These are phyloP conservation scores for Scorias spongiosa DNA, from an alignment of 2,329 filamentous ascomycete species.

Conservation along the genomic window DNA sequence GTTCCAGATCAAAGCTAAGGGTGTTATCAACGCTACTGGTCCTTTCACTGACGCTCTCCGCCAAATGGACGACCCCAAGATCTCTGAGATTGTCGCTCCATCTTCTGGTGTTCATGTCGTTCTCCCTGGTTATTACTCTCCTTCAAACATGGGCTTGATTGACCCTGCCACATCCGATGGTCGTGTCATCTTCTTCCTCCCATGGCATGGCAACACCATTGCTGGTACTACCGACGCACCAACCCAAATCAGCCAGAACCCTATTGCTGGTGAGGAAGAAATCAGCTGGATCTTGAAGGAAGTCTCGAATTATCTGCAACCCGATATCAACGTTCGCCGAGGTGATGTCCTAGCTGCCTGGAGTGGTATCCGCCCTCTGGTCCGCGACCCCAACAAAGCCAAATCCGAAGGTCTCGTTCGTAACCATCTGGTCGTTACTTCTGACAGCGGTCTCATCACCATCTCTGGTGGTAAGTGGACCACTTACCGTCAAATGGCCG, in stretches of 20 bases:
- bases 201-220: constrained; percentile 87
- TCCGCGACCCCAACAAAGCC: constrained; percentile 71
- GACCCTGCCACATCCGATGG: constrained; percentile 79
- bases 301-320: constrained; percentile 65
- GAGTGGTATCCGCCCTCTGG: constrained; percentile 75
- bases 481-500: constrained; percentile 84
- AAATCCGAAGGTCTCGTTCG: constrained; percentile 79
- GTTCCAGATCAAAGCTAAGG: constrained; percentile 61
- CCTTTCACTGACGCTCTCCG: constrained; percentile 77
- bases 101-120: constrained; percentile 77
- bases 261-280: constrained; percentile 65
- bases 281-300: constrained; percentile 81
- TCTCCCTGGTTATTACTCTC: constrained; percentile 74
- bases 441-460: constrained; percentile 65
- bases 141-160: constrained; percentile 73
- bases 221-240: constrained; percentile 76
- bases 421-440: constrained; percentile 70
- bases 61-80: constrained; percentile 62
- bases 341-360: constrained; percentile 81
- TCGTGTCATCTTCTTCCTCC: constrained; percentile 82
- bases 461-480: constrained; percentile 88
- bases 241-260: constrained; percentile 55
- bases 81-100: constrained; percentile 68
- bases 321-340: constrained; percentile 70
- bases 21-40: constrained; percentile 76